Conservation (phyloP, 78 protist genomes). For the Thecamonas trahens region DNA sequence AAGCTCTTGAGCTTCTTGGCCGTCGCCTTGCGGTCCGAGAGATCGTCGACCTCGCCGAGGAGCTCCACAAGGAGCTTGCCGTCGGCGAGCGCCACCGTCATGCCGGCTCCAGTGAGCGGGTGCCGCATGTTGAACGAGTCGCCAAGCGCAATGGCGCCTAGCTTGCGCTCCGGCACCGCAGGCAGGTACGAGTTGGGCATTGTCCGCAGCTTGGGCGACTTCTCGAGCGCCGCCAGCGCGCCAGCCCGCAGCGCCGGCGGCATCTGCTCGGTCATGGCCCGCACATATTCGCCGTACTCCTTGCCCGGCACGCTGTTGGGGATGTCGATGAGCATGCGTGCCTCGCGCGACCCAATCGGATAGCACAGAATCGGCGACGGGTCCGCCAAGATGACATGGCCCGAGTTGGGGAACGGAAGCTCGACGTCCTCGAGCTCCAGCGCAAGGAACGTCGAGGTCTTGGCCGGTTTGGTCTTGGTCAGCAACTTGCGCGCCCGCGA, state of each 20-base stretch:
- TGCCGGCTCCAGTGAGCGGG: conserved; percentile 70
- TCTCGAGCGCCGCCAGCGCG: too few relatives aligned
- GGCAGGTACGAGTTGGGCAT: conserved; percentile 61
- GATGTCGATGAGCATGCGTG: conserved; percentile 62
- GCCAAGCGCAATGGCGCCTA: conserved; percentile 49
- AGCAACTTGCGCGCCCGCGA: conserved; percentile 13
- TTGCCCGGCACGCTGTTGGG: conserved; percentile 30
- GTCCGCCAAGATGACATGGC: conserved; percentile 45
- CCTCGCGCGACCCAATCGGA: conserved; percentile 54
- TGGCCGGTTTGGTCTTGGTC: not conserved
- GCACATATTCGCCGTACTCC: not conserved
- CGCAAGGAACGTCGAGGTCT: conserved; percentile 34
- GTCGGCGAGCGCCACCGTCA: conserved; percentile 65
- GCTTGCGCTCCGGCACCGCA: conserved; percentile 13
- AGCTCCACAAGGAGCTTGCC: not conserved
- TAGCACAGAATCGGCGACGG: conserved; percentile 55
- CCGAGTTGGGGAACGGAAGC: conserved; percentile 34
- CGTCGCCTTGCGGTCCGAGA: not conserved
- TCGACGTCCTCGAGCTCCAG: conserved; percentile 7
- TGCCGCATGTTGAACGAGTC: conserved; percentile 73
- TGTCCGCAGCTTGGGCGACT: conserved; percentile 22
- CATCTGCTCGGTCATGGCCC: too few relatives aligned
- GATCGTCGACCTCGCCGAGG: not conserved
- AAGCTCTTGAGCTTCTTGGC: not conserved
- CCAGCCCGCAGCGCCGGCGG: not conserved